Conservation (phyloP, 768 basidiomycete species). For the Leucosporidium creatinivorum region DNA sequence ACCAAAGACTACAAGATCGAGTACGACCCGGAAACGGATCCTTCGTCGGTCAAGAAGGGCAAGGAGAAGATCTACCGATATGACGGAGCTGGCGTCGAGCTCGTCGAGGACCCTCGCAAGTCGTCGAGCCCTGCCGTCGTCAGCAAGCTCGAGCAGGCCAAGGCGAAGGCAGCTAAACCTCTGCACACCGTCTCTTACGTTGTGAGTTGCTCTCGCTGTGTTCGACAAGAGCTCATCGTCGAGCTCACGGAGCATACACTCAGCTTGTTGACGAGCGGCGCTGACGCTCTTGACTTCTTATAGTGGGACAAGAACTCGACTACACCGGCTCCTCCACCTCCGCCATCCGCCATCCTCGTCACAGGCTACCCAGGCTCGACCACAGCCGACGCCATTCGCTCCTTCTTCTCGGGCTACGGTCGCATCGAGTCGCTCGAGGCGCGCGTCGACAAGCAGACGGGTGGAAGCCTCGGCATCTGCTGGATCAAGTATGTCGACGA, state of each 20-base stretch:
- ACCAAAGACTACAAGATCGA: conserved; percentile 10
- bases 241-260: not conserved
- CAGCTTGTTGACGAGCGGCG: not conserved
- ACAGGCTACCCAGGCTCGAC: conserved; percentile 65
- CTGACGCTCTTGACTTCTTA: conserved; percentile 1
- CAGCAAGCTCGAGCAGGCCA: conserved; percentile 39
- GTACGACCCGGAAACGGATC: conserved; percentile 26
- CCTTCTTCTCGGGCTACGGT: conserved; percentile 61
- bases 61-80: conserved; percentile 53
- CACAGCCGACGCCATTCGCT: conserved; percentile 57
- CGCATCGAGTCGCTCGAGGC: conserved; percentile 60
- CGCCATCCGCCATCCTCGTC: conserved; percentile 56
- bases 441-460: conserved; percentile 71
- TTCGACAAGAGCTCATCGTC: not conserved
- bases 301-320: conserved; percentile 71
- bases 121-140: conserved; percentile 40
- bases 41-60: conserved; percentile 45
- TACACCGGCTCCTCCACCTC: conserved; percentile 62
- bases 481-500: conserved; percentile 54
- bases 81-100: conserved; percentile 53
- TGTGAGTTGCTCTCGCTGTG: conserved; percentile 44
- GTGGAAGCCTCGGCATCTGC: conserved; percentile 72
- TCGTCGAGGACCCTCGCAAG: conserved; percentile 55
- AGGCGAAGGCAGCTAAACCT: conserved; percentile 26
- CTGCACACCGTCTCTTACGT: conserved; percentile 53